Evolutionary conservation across 352 stramenopile species (phyloP).

Genomic region (Globisporangium emineosum): DNA sequence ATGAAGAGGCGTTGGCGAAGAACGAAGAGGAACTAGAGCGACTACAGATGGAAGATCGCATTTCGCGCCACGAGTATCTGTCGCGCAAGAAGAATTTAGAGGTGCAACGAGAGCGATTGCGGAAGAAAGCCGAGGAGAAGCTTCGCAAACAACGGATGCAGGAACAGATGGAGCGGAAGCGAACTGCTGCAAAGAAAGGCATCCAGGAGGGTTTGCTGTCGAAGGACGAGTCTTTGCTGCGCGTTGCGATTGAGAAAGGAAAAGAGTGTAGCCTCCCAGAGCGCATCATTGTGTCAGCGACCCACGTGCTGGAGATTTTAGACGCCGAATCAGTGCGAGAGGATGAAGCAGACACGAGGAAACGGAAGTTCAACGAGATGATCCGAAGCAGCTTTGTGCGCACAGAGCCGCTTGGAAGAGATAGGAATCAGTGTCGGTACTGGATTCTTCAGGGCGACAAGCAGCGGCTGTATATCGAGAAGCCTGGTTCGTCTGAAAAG

Average conservation of each 20-base stretch:
- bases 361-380: conserved; percentile 57
- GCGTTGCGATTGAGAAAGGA: conserved; percentile 62
- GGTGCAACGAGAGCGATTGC: conserved; percentile 54
- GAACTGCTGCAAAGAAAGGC: conserved; percentile 51
- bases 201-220: conserved; percentile 62
- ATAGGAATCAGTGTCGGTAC: conserved; percentile 55
- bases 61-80: conserved; percentile 82
- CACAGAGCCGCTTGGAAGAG: conserved; percentile 67
- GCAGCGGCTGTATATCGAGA: conserved; percentile 68
- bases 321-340: conserved; percentile 65
- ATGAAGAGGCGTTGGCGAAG: conserved; percentile 56
- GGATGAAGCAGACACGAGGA: conserved; percentile 56
- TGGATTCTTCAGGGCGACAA: conserved; percentile 75
- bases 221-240: conserved; percentile 55
- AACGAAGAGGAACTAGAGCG: conserved; percentile 77
- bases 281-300: conserved; percentile 64
- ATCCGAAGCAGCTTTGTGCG: conserved; percentile 72
- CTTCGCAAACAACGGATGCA: conserved; percentile 60
- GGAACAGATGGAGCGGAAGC: conserved; percentile 68
- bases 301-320: conserved; percentile 74
- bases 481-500: conserved; percentile 35
- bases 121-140: conserved; percentile 51
- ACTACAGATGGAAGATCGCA: conserved; percentile 52
- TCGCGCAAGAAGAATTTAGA: conserved; percentile 73
- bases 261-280: conserved; percentile 64